Evolutionary conservation across 2,329 filamentous ascomycete genomes (phyloP), one percentile per base, ranked within the genome.

Genomic region (Apiospora kogelbergensis): DNA sequence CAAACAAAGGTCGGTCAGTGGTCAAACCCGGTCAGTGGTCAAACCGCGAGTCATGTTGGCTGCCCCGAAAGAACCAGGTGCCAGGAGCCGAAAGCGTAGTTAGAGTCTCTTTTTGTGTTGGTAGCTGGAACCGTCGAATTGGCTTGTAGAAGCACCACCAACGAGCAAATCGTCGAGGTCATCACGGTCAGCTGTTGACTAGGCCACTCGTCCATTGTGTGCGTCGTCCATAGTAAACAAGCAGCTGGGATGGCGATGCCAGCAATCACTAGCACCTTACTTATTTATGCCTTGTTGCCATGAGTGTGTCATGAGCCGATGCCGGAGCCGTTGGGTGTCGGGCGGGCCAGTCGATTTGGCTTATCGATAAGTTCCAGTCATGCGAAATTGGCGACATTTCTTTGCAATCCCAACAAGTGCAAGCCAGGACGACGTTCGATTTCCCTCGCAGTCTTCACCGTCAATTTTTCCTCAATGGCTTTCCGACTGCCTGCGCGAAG

Each of bases 401-500:
- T 37, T 26, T 60, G 53, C 30, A 10, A 4, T 24, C 30, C 46
- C 24, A 13, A 30, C 46, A 26, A 24, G 22, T 17, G 22, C 46
- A 45, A 45, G 46, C 24, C 6, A 15, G 22, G 46, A 53, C 24
- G 46, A 53, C 53, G 53, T n/a, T 30, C 53, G 53, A 60, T 60
- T 7, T n/a, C 30, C 7, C 33, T 33, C 53, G 53, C 53, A 37
- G 53, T 22, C 53, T 60, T 60, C 53, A n/a, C 53, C 26, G 53
- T 60, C 30, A 37, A 33, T 37, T 10, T 22, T 13, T 20, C 9
- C 17, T 9, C 22, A 42, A 78, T 79, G 76, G 74, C 76, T 65
- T 69, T 76, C 67, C 73, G 75, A 71, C 67, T 77, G 41, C 68
- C 73, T 40, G 65, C 70, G 42, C 76, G 74, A 60, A 64, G 71